These are phyloP conservation scores for Candida buenavistaensis DNA, from an alignment of 1,139 yeast species.

Conservation along the genomic window DNA sequence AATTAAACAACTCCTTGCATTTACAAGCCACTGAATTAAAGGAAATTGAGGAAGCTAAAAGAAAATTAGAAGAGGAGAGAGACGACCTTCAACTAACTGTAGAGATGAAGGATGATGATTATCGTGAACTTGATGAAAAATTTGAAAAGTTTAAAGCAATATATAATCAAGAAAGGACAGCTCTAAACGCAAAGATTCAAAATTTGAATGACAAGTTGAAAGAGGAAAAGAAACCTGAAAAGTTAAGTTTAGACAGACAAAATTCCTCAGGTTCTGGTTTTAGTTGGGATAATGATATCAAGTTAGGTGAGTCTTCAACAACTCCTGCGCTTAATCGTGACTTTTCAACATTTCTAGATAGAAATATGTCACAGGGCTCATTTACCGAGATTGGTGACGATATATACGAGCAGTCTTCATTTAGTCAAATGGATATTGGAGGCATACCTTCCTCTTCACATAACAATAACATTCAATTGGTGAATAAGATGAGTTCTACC, in stretches of 20 bases:
- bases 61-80: constrained; percentile 15
- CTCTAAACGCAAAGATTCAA: constrained; percentile 28
- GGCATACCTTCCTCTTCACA: constrained; percentile 17
- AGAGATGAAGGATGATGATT: constrained; percentile 27
- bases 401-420: constrained; percentile 9
- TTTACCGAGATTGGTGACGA: constrained; percentile 22
- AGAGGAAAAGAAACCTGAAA: constrained; percentile 9
- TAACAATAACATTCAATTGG: constrained; percentile 51
- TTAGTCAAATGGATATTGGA: constrained; percentile 13
- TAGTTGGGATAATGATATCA: constrained; percentile 22
- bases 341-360: constrained; percentile 16
- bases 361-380: constrained; percentile 21
- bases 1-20: constrained; percentile 20
- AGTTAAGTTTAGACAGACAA: constrained; percentile 17
- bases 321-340: constrained; percentile 25
- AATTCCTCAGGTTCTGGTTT: constrained; percentile 11
- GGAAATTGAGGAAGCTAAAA: constrained; percentile 16
- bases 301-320: constrained; percentile 37
- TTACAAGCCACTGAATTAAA: constrained; percentile 26
- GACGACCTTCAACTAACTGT: constrained; percentile 22
- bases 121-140: constrained; percentile 29
- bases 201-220: constrained; percentile 21
- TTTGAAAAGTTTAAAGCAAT: constrained; percentile 30
- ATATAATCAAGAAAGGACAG: constrained; percentile 31
- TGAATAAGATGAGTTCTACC: constrained; percentile 71